Evolutionary conservation across 441 rosid species (phyloP).

Genomic region (Arabidopsis hybrid): DNA sequence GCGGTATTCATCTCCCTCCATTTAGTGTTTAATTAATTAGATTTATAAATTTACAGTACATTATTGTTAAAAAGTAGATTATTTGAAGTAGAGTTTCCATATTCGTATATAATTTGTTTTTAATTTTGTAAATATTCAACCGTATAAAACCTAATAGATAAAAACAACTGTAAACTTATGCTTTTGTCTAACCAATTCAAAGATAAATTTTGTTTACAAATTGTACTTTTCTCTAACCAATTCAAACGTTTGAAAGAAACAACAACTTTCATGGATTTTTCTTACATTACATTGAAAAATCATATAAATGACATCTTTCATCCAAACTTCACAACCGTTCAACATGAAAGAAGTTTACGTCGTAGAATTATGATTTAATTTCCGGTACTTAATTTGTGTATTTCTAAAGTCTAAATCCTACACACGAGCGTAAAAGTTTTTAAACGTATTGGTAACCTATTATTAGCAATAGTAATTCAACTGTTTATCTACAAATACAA

Average conservation of each 20-base stretch:
- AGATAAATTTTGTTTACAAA: not conserved
- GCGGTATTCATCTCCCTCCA: not conserved
- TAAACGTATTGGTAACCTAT: not conserved
- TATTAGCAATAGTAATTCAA: not conserved
- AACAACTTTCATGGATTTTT: not conserved
- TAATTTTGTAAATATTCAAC: not conserved
- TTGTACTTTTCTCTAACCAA: not conserved
- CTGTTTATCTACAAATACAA: not conserved
- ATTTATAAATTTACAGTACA: not conserved
- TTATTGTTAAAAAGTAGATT: not conserved
- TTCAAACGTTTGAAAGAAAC: conserved; percentile 3
- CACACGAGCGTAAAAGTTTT: not conserved
- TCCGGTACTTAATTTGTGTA: not conserved
- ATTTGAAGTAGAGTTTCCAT: not conserved
- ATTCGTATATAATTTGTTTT: not conserved
- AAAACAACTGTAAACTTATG: not conserved
- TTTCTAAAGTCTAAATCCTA: not conserved
- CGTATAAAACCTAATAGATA: not conserved
- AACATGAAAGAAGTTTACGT: not conserved
- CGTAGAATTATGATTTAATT: not conserved
- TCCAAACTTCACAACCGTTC: not conserved
- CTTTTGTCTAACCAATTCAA: not conserved
- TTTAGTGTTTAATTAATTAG: not conserved
- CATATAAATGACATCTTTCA: not conserved
- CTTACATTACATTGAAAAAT: not conserved